Base-by-base conservation (phyloP, 2,329 filamentous ascomycete genomes). In the Aspergillus awamori region DNA sequence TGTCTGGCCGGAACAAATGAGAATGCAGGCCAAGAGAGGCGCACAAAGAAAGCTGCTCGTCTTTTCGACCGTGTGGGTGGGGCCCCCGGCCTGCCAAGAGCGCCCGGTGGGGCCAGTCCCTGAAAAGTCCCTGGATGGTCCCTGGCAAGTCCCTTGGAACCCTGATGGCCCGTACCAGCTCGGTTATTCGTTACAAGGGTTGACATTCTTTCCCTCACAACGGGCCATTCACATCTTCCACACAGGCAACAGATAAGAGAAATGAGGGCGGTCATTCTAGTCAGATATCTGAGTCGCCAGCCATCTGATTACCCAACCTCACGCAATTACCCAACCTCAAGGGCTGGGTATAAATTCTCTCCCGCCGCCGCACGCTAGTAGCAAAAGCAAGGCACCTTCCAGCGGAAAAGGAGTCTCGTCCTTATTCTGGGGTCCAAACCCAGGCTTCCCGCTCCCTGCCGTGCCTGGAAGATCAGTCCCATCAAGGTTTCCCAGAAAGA, bases 401-500 rank as follows among this genome's bases (percentile, higher is more conserved):
- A 36, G 20, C 28, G 28, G 20, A 45, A 45, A 45, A 45, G 41
- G 41, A 45, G 41, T 20, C 41, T 45, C 20, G 7, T 49, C 26
- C 28, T 30, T 22, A 20, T 49, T 17, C 28, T 17, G 47, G 24
- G 24, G 41, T 43, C 47, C 22, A 17, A 30, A 33, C 10, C 47
- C 30, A n/a, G 30, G 15, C 47, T 30, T 51, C 47, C 47, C 47
- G 47, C 47, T 51, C 47, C 47, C 47, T 51, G 47, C 47, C 47
- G 47, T 51, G 47, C 47, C 45, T 28, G 28, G 47, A 51, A 33
- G 47, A 51, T 51, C 47, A 17, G 41, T 45, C 22, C 20, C 41
- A 13, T 45, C 41, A 45, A 45, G 41, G 20, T 45, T 45, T 13
- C 4, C 41, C 7, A 45, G 41, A 22, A 24, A 7, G 22, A 45